phyloP scores from a whole-genome alignment of 306 rosid species.

The Vicia faba region DNA sequence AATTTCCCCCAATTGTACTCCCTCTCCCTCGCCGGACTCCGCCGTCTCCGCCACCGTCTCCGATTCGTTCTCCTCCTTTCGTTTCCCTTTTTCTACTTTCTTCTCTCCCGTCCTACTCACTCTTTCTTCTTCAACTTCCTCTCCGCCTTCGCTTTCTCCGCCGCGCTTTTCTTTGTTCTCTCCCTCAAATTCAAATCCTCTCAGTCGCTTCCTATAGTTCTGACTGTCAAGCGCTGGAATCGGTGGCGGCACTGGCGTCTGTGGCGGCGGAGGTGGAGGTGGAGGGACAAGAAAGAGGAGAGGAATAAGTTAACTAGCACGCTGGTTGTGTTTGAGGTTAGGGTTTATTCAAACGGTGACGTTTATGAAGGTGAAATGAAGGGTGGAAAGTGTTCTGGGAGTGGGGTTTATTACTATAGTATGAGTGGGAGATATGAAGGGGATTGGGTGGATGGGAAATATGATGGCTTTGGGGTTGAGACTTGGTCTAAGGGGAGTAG shows the following conservation, averaged over 20 bases:
- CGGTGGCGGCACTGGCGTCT: not conserved
- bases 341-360: slow-evolving; percentile 64
- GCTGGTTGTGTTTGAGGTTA: not conserved
- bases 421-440: slow-evolving; percentile 91
- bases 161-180: slow-evolving; percentile 54
- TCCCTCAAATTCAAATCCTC: slow-evolving; percentile 34
- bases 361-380: slow-evolving; percentile 81
- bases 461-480: slow-evolving; percentile 86
- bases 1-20: slow-evolving; percentile 7
- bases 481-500: slow-evolving; percentile 87
- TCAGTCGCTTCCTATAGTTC: slow-evolving; percentile 1
- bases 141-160: slow-evolving; percentile 53
- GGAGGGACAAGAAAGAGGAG: not conserved
- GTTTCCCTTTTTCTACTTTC: slow-evolving; percentile 58
- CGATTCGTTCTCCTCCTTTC: slow-evolving; percentile 54
- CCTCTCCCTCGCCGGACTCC: slow-evolving; percentile 9
- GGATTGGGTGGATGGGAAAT: slow-evolving; percentile 83
- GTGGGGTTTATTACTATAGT: slow-evolving; percentile 77
- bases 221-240: not conserved
- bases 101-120: slow-evolving; percentile 50
- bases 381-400: slow-evolving; percentile 65
- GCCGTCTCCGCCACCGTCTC: slow-evolving; percentile 26
- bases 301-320: not conserved
- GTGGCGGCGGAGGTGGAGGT: not conserved
- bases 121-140: slow-evolving; percentile 53